These are phyloP conservation scores for Leptographium lundbergii DNA, from an alignment of 2,329 filamentous ascomycete genomes.

Conservation along the genomic window DNA sequence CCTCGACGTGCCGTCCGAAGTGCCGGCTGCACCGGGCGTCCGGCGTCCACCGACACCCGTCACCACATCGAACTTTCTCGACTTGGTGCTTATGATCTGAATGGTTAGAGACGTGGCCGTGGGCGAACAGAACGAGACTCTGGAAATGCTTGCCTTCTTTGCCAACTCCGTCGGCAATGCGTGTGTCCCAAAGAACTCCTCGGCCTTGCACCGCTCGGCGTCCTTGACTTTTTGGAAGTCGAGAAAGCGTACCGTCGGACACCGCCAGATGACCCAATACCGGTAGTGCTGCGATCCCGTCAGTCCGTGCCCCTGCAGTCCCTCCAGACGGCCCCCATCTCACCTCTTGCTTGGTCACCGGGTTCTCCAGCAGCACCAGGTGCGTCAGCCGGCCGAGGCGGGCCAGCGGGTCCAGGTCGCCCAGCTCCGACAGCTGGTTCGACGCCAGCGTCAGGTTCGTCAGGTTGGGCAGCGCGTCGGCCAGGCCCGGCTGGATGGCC, in stretches of 20 bases:
- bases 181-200: slow-evolving; percentile 69
- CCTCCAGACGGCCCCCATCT: slow-evolving; percentile 18
- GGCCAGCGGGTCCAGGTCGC: slow-evolving; percentile 72
- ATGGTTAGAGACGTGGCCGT: neutral
- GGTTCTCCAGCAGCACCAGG: slow-evolving; percentile 73
- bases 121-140: too few relatives aligned
- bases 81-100: slow-evolving; percentile 74
- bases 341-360: slow-evolving; percentile 86
- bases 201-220: slow-evolving; percentile 62
- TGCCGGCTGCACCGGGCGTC: slow-evolving; percentile 20
- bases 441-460: slow-evolving; percentile 69
- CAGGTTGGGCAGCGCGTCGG: slow-evolving; percentile 68
- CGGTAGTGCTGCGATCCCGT: slow-evolving; percentile 60
- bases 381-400: slow-evolving; percentile 61
- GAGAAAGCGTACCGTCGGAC: slow-evolving; percentile 74
- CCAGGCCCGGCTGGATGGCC: slow-evolving; percentile 64
- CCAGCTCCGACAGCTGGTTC: slow-evolving; percentile 73
- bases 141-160: slow-evolving; percentile 38
- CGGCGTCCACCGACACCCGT: slow-evolving; percentile 12
- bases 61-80: slow-evolving; percentile 53
- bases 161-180: slow-evolving; percentile 72
- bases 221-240: slow-evolving; percentile 90
- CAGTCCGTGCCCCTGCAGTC: neutral
- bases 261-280: slow-evolving; percentile 80
- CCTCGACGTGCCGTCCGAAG: slow-evolving; percentile 31